Percentiles rank a stretch among this genome's conserved stretches.
Evolutionary conservation across 805 yeast species (phyloP).

Genomic region (Metschnikowia similis): DNA sequence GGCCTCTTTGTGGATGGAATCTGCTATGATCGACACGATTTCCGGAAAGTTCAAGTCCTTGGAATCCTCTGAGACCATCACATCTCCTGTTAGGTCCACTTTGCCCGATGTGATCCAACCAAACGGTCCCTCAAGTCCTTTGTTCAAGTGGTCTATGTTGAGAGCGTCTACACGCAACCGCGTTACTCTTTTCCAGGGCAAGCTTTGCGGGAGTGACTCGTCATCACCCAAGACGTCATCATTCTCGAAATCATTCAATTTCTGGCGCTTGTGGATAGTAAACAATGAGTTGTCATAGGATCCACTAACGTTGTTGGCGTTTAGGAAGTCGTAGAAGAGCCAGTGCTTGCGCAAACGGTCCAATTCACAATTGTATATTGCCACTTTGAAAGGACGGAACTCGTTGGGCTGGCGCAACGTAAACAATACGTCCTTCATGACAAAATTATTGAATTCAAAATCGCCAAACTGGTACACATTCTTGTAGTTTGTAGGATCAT

Average conservation of each 20-base stretch:
- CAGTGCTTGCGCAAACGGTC: conserved; percentile 84
- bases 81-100: conserved; percentile 91
- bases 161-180: conserved; percentile 81
- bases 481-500: conserved; percentile 77
- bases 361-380: conserved; percentile 81
- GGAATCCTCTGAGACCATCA: conserved; percentile 68
- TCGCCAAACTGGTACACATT: conserved; percentile 80
- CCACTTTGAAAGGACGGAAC: conserved; percentile 79
- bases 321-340: conserved; percentile 83
- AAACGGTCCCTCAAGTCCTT: conserved; percentile 90
- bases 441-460: conserved; percentile 82
- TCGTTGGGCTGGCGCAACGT: conserved; percentile 77
- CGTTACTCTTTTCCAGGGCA: conserved; percentile 59
- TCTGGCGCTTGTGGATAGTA: conserved; percentile 79
- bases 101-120: conserved; percentile 95
- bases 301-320: conserved; percentile 83
- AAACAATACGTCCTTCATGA: conserved; percentile 79
- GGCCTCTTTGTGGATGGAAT: conserved; percentile 47
- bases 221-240: conserved; percentile 13
- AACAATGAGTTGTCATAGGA: conserved; percentile 90
- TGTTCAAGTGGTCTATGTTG: conserved; percentile 81
- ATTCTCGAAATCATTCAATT: conserved; percentile 44
- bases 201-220: conserved; percentile 5
- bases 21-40: conserved; percentile 45
- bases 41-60: conserved; percentile 47